These are phyloP conservation scores for Rubia balearica DNA, from an alignment of 305 asterid species.

Conservation along the genomic window DNA sequence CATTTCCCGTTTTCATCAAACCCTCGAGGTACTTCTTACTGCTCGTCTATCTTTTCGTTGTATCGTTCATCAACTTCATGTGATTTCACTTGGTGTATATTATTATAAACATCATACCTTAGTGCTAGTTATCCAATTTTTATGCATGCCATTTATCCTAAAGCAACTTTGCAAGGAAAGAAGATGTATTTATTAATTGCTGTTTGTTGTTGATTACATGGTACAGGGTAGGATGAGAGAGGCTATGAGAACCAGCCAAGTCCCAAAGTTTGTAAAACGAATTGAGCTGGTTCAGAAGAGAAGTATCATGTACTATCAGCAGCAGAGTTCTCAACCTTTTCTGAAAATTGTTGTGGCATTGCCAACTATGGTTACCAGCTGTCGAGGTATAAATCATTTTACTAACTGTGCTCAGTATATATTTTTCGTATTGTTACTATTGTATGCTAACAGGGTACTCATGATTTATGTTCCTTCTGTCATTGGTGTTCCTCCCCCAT, in stretches of 20 bases:
- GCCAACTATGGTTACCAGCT: slow-evolving; percentile 94
- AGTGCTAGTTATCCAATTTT: neutral
- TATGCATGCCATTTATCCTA: neutral
- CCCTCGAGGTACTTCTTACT: slow-evolving; percentile 60
- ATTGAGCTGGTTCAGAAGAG: slow-evolving; percentile 77
- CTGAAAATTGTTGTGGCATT: slow-evolving; percentile 92
- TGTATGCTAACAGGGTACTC: neutral
- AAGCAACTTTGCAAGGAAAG: neutral
- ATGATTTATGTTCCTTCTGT: neutral
- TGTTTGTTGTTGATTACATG: slow-evolving; percentile 23
- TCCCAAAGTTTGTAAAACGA: slow-evolving; percentile 66
- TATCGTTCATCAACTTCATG: neutral
- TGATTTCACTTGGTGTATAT: neutral
- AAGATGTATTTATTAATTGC: slow-evolving; percentile 5
- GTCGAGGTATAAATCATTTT: slow-evolving; percentile 62
- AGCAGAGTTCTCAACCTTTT: slow-evolving; percentile 70
- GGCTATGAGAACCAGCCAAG: slow-evolving; percentile 55
- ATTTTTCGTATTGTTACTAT: neutral
- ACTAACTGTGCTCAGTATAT: neutral
- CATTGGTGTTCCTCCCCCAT: neutral
- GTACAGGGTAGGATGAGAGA: slow-evolving; percentile 85
- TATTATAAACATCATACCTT: neutral
- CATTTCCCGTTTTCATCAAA: slow-evolving; percentile 80
- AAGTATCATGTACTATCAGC: slow-evolving; percentile 94
- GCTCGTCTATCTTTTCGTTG: slow-evolving; percentile 8